Conservation (phyloP, 2,329 filamentous ascomycete species). For the Claviceps cyperi region DNA sequence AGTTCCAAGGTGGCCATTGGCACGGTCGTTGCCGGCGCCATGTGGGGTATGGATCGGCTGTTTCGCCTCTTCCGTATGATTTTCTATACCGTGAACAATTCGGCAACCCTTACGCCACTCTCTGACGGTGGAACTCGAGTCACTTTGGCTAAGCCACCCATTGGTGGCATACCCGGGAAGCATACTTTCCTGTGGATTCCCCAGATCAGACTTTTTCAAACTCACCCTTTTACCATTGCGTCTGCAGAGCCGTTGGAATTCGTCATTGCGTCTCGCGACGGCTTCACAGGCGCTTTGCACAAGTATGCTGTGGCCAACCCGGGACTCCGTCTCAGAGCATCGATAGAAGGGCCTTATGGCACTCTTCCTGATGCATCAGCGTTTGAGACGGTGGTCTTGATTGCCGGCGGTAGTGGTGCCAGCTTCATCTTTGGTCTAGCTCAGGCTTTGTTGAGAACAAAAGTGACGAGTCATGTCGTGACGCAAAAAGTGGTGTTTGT, state of each 20-base stretch:
- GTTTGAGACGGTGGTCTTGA: conserved; percentile 41
- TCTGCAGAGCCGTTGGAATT: conserved; percentile 39
- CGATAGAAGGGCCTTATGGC: conserved; percentile 46
- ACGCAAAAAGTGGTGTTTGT: conserved; percentile 21
- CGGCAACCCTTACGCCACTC: conserved; percentile 37
- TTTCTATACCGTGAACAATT: conserved; percentile 33
- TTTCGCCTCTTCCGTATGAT: conserved; percentile 30
- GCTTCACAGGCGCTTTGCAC: conserved; percentile 43
- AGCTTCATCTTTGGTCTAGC: conserved; percentile 35
- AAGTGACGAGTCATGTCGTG: conserved; percentile 5
- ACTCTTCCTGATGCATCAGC: conserved; percentile 34
- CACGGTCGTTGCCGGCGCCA: conserved; percentile 24
- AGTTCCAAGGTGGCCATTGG: conserved; percentile 27
- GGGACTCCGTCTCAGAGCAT: conserved; percentile 31
- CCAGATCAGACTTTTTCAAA: conserved; percentile 38
- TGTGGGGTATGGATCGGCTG: conserved; percentile 38
- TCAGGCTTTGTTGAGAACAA: conserved; percentile 20
- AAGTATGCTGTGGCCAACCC: conserved; percentile 34
- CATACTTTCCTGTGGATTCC: conserved; percentile 54
- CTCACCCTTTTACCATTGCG: conserved; percentile 50
- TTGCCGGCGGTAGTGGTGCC: conserved; percentile 47
- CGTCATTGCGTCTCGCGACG: conserved; percentile 41
- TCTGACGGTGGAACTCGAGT: conserved; percentile 39
- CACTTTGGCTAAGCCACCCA: conserved; percentile 33
- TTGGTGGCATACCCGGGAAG: conserved; percentile 35